A percentile compares a stretch with the other conserved stretches of the same genome.
These are phyloP conservation scores for Pseudogymnoascus sp. DNA, from an alignment of 2,329 filamentous ascomycete genomes.

Conservation along the genomic window DNA sequence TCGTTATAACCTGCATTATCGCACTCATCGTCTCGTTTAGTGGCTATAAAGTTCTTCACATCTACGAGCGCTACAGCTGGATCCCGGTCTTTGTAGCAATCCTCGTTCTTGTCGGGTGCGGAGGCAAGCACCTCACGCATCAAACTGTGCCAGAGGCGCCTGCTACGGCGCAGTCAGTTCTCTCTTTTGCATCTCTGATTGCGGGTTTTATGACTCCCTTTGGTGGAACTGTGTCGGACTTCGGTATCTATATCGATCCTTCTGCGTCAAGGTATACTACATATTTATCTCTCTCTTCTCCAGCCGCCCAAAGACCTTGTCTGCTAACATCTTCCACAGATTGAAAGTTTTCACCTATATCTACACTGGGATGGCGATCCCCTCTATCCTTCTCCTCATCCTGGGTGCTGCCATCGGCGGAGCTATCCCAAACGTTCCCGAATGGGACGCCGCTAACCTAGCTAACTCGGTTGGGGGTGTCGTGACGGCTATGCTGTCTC, in stretches of 20 bases:
- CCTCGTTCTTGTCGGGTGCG: constrained; percentile 45
- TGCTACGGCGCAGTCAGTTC: constrained; percentile 37
- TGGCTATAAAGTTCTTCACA: constrained; percentile 48
- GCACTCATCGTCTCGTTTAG: constrained; percentile 53
- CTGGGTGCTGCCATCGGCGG: constrained; percentile 57
- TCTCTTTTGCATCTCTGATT: constrained; percentile 52
- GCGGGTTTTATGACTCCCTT: constrained; percentile 57
- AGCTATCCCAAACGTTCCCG: constrained; percentile 43
- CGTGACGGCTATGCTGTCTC: constrained; percentile 48
- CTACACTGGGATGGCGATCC: constrained; percentile 45
- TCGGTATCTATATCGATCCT: constrained; percentile 52
- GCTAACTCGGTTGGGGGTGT: constrained; percentile 48
- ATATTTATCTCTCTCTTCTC: constrained; percentile 18
- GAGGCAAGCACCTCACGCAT: constrained; percentile 39
- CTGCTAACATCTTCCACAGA: constrained; percentile 15
- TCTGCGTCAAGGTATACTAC: constrained; percentile 38
- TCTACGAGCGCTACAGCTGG: constrained; percentile 50
- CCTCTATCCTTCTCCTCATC: constrained; percentile 50
- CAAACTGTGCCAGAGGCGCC: constrained; percentile 36
- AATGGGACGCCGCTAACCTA: constrained; percentile 46
- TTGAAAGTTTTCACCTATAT: constrained; percentile 44
- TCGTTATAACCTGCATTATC: constrained; percentile 50
- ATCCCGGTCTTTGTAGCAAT: constrained; percentile 47
- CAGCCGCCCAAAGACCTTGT: background rate
- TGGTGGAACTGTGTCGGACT: constrained; percentile 49